Conservation (phyloP, 331 rosid genomes). For the Phaseolus coccineus region DNA sequence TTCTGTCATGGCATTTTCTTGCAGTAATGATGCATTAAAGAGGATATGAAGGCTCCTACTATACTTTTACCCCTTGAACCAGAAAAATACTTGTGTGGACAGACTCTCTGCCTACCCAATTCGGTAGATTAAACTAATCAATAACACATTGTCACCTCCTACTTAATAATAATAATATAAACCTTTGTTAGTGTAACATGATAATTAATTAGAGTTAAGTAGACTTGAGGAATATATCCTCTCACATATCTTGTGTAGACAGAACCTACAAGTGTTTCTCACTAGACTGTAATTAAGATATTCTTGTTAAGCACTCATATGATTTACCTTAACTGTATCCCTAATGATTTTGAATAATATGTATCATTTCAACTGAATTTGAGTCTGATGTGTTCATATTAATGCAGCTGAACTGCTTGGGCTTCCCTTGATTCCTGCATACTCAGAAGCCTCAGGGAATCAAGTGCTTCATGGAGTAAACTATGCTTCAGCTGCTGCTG, state of each 20-base stretch:
- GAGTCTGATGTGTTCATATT: neutral
- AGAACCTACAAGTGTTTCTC: constrained; percentile 3
- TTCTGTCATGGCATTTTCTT: constrained; percentile 11
- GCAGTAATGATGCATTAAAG: constrained; percentile 39
- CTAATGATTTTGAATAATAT: neutral
- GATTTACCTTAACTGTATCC: constrained; percentile 15
- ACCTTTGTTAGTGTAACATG: neutral
- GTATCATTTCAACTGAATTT: constrained; percentile 2
- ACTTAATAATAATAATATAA: neutral
- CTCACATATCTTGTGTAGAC: neutral
- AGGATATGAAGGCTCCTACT: neutral
- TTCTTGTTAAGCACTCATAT: neutral
- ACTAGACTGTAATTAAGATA: neutral
- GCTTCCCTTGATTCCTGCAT: constrained; percentile 86
- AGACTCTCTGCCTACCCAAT: neutral
- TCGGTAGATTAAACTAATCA: neutral
- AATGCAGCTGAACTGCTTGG: constrained; percentile 81
- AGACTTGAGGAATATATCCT: neutral
- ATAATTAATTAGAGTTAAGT: neutral
- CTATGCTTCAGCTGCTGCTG: constrained; percentile 96
- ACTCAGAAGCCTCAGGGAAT: constrained; percentile 59
- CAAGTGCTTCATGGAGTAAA: constrained; percentile 76
- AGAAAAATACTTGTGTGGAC: neutral
- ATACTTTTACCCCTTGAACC: neutral
- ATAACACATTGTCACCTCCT: neutral